A percentile compares a stretch with the other conserved stretches of the same genome.
Conservation (phyloP, 352 stramenopile species). For the Phytophthora sp. region DNA sequence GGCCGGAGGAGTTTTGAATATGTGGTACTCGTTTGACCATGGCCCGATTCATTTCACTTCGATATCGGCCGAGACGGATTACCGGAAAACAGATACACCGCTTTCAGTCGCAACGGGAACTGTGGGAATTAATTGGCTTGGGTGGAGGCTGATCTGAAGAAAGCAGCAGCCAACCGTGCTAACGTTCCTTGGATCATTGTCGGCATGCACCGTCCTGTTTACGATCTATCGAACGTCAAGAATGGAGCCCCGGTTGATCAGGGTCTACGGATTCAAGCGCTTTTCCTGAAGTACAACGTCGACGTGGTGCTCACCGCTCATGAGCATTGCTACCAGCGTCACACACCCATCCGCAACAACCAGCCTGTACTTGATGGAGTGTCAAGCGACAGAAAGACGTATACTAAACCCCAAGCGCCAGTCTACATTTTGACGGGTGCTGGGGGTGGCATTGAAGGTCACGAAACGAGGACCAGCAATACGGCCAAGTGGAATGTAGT, state of each 20-base stretch:
- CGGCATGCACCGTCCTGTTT: constrained; percentile 55
- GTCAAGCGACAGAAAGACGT: constrained; percentile 28
- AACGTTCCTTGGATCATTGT: constrained; percentile 60
- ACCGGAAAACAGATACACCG: constrained; percentile 51
- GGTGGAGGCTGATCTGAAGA: constrained; percentile 54
- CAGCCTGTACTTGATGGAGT: constrained; percentile 26
- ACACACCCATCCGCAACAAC: constrained; percentile 28
- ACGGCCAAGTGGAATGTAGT: constrained; percentile 33
- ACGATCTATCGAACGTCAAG: constrained; percentile 15
- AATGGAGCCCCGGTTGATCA: constrained; percentile 34
- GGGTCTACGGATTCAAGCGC: constrained; percentile 40
- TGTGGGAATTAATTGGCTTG: constrained; percentile 59
- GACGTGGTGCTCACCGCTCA: constrained; percentile 46
- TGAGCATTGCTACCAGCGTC: constrained; percentile 43
- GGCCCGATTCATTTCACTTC: constrained; percentile 77
- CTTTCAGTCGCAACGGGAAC: constrained; percentile 38
- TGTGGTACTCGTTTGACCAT: constrained; percentile 91
- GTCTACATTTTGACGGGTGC: constrained; percentile 41
- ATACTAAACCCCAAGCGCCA: constrained; percentile 37
- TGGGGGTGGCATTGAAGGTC: constrained; percentile 27
- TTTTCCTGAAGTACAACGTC: constrained; percentile 54
- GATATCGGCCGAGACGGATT: constrained; percentile 82
- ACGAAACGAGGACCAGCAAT: constrained; percentile 18
- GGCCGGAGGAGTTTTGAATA: constrained; percentile 56
- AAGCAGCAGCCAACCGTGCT: constrained; percentile 43